These are phyloP conservation scores for Juglanconis sp. DNA, from an alignment of 2,329 filamentous ascomycete species.

Conservation along the genomic window DNA sequence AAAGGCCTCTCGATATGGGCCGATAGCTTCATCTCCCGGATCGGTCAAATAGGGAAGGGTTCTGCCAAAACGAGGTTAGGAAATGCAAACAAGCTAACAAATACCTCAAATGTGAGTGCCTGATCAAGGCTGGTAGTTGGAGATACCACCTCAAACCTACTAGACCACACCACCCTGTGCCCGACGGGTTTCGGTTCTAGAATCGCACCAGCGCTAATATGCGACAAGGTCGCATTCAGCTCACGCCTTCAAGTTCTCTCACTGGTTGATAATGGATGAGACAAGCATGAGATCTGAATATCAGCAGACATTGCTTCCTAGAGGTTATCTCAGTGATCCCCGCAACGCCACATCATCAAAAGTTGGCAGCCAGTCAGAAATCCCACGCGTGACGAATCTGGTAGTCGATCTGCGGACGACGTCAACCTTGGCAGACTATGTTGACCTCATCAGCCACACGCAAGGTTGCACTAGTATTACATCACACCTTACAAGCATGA, in stretches of 20 bases:
- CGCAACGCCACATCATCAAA: slow-evolving; percentile 17
- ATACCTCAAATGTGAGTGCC: too few relatives aligned
- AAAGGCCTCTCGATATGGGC: background rate
- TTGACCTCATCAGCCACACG: slow-evolving; percentile 17
- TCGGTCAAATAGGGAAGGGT: background rate
- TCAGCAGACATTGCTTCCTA: background rate
- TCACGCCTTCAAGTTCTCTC: too few relatives aligned
- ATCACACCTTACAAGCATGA: background rate
- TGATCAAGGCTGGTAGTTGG: background rate
- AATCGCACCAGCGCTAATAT: too few relatives aligned
- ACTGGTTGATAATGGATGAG: background rate
- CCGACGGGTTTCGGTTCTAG: too few relatives aligned
- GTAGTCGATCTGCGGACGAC: slow-evolving; percentile 15
- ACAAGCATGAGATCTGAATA: background rate
- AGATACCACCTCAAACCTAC: background rate
- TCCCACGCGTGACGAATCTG: background rate
- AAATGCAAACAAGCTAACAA: background rate
- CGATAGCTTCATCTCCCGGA: background rate
- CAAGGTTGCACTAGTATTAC: background rate
- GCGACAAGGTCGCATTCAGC: too few relatives aligned
- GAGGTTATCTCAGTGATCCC: background rate
- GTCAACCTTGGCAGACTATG: slow-evolving; percentile 8
- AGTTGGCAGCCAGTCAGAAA: background rate
- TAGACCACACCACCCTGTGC: background rate
- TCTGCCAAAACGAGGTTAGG: background rate